phyloP scores from a whole-genome alignment of 768 basidiomycete species.

The Trametes cinnabarina region DNA sequence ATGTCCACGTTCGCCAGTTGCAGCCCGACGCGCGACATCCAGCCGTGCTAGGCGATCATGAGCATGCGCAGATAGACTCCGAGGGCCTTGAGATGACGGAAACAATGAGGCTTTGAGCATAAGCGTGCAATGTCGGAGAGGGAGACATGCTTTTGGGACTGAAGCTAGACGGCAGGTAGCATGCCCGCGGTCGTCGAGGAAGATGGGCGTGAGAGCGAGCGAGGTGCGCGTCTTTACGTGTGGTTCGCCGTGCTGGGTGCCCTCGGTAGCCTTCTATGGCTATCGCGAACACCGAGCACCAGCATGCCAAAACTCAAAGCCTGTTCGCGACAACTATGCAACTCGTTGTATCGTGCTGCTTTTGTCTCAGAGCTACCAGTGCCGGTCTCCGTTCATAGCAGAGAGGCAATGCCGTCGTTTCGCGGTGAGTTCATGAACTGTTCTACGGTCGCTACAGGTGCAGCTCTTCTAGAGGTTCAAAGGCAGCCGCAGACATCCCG shows the following conservation, averaged over 20 bases:
- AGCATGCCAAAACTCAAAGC: background rate
- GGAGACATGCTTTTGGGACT: no score
- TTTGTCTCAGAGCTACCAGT: background rate
- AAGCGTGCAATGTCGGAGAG: no score
- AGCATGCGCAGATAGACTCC: no score
- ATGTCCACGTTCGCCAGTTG: no score
- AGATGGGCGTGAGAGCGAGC: background rate
- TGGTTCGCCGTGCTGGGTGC: background rate
- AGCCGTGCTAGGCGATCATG: no score
- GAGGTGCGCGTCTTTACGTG: constrained; percentile 7
- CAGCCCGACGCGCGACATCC: no score
- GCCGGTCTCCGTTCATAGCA: background rate
- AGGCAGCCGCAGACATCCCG: no score
- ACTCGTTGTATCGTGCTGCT: background rate
- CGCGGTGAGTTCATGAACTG: no score
- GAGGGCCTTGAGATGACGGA: no score
- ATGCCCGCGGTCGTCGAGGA: background rate
- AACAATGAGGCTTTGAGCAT: no score
- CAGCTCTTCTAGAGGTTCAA: no score
- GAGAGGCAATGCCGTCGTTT: background rate
- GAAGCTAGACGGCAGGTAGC: background rate
- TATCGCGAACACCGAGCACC: background rate
- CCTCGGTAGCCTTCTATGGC: constrained; percentile 4
- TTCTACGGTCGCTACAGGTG: no score
- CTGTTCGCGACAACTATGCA: background rate